Evolutionary conservation across 164 flowering plant genomes (phyloP).

Genomic region (Stephania cephalantha): DNA sequence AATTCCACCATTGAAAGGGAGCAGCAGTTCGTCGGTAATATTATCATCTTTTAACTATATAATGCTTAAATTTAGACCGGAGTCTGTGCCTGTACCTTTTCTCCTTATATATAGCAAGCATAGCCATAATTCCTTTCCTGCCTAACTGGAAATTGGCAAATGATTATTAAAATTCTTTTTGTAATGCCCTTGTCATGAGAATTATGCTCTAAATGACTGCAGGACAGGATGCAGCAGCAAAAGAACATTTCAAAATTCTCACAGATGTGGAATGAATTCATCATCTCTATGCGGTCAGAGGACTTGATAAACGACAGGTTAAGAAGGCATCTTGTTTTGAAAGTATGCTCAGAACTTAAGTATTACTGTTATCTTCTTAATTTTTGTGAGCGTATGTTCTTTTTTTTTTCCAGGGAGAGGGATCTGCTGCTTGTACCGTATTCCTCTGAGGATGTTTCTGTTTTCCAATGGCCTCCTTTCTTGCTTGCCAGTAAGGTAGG

Average conservation of each 20-base stretch:
- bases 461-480: slow-evolving; percentile 96
- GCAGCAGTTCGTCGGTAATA: slow-evolving; percentile 29
- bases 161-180: not conserved
- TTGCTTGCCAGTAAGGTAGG: slow-evolving; percentile 92
- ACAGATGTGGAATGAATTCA: slow-evolving; percentile 91
- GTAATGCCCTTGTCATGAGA: not conserved
- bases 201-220: slow-evolving; percentile 13
- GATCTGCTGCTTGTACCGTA: slow-evolving; percentile 82
- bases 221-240: slow-evolving; percentile 40
- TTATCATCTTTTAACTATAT: not conserved
- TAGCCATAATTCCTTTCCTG: not conserved
- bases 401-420: slow-evolving; percentile 50
- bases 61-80: not conserved
- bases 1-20: slow-evolving; percentile 46
- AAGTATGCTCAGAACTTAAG: not conserved
- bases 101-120: not conserved
- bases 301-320: slow-evolving; percentile 81
- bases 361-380: slow-evolving; percentile 8
- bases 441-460: slow-evolving; percentile 52
- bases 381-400: not conserved
- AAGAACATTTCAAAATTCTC: slow-evolving; percentile 72
- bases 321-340: slow-evolving; percentile 13
- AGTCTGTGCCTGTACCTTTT: not conserved
- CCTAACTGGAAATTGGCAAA: not conserved
- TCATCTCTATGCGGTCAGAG: slow-evolving; percentile 64